Base-by-base conservation (phyloP, 805 yeast species). In the Candida oleophila region DNA sequence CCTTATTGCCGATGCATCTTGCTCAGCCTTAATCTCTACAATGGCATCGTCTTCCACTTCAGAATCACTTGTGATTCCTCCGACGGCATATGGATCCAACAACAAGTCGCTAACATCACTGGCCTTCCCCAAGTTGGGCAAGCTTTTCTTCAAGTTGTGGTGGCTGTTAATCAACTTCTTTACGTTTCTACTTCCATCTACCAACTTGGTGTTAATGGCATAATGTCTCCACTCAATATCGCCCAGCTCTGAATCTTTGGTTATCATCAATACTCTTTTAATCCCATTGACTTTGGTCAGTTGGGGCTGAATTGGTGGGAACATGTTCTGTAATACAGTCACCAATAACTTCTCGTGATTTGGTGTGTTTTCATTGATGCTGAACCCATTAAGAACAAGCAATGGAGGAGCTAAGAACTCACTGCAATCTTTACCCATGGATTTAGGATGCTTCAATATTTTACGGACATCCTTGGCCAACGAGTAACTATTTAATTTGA, bases 281-380 rank as follows among this genome's bases (percentile, higher is more conserved):
- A 94, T 90, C 1, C 86, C 72, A 40, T 73, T 71, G 30, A 94
- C 84, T 53, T 83, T 83, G 16, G 95, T 87, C 47, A 73, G 69
- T 53, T 89, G 89, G 2, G 97, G 97, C 49, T 89, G 85, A 54
- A 94, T 85, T 18, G 99, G 89, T 4, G 99, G 99, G 65, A 92
- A 89, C 81, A 94, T 82, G 69, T 89, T 90, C 68, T 94, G 99
- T 70, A 94, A 89, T 72, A 90, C 83, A 3, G 97, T 88, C 25
- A 95, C 82, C 47, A 90, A 64, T 50, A 92, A 75, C 57, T 89
- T 88, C 64, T 92, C 98, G 54, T 84, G 83, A 33, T 81, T 77
- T 4, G 39, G 39, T 33, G 74, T 79, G 18, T 85, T 81, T 47
- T 78, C 81, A 44, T 76, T 73, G 37, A 88, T 85, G 49, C 55